Percentiles rank a stretch among this genome's conserved stretches.
Conservation (phyloP, 139 green algal species). For the Spirogloea muscicola region DNA sequence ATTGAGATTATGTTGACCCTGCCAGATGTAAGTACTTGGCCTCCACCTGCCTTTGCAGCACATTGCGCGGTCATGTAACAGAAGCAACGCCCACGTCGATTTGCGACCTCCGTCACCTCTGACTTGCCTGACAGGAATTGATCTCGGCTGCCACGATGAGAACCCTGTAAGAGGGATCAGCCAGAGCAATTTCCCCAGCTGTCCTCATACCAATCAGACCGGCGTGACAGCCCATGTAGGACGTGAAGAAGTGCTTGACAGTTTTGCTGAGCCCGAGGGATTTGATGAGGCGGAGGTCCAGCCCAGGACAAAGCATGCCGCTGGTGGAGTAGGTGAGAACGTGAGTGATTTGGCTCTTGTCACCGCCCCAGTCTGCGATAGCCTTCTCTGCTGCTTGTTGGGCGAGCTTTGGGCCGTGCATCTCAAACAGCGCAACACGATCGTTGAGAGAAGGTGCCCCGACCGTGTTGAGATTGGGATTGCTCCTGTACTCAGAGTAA, state of each 20-base stretch:
- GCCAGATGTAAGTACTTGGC: too few species aligned
- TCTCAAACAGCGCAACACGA: slow-evolving; percentile 8
- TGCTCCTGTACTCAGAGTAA: neutral
- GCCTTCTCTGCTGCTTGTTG: slow-evolving; percentile 15
- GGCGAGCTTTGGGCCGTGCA: neutral
- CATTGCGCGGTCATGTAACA: too few species aligned
- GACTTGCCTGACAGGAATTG: too few species aligned
- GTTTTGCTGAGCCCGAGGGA: slow-evolving; percentile 9
- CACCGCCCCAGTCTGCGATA: slow-evolving; percentile 15
- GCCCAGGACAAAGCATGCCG: slow-evolving; percentile 22
- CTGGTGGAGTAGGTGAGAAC: slow-evolving; percentile 37
- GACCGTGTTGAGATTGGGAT: neutral
- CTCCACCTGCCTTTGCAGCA: too few species aligned
- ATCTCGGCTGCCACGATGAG: slow-evolving; percentile 19
- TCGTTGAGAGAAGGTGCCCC: slow-evolving; percentile 9
- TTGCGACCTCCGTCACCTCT: too few species aligned
- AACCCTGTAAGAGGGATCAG: slow-evolving; percentile 11
- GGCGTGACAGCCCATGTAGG: slow-evolving; percentile 35
- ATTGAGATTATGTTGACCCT: too few species aligned
- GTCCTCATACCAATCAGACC: slow-evolving; percentile 20
- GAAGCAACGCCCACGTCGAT: too few species aligned
- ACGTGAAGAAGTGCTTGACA: slow-evolving; percentile 22
- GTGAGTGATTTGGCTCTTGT: slow-evolving; percentile 20
- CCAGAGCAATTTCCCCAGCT: slow-evolving; percentile 12
- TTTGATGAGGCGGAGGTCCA: slow-evolving; percentile 32